Percentiles rank a stretch among this genome's conserved stretches.
Evolutionary conservation across 2,329 filamentous ascomycete genomes (phyloP).

Genomic region (Epicoccum sorghinum): DNA sequence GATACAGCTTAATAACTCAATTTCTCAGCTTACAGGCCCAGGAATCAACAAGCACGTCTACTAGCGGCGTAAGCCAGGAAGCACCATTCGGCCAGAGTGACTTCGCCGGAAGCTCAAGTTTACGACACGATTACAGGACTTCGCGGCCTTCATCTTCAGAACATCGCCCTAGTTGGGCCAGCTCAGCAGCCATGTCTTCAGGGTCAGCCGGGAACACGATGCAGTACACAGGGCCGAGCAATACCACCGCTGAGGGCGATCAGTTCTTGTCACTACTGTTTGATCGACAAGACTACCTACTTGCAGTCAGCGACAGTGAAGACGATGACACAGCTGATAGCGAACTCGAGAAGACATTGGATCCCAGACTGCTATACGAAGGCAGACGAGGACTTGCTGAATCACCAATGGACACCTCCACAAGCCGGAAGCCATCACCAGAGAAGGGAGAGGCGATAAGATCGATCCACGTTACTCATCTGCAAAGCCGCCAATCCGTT

Average conservation of each 20-base stretch:
- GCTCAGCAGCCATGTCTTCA: conserved; percentile 5
- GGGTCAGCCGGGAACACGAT: conserved; percentile 17
- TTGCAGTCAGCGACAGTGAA: conserved; percentile 17
- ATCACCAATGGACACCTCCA: conserved; percentile 17
- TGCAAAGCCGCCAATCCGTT: conserved; percentile 26
- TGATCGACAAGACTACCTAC: conserved; percentile 29
- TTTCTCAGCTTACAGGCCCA: conserved; percentile 23
- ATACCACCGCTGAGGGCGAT: not conserved
- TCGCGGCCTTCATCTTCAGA: conserved; percentile 18
- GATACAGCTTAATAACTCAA: conserved; percentile 19
- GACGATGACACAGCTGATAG: conserved; percentile 17
- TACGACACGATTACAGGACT: conserved; percentile 14
- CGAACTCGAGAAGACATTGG: conserved; percentile 15
- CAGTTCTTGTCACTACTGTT: conserved; percentile 26
- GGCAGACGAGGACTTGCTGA: not conserved
- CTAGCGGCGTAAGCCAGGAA: conserved; percentile 22
- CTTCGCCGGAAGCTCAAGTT: conserved; percentile 1
- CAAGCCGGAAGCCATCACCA: conserved; percentile 9
- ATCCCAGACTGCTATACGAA: conserved; percentile 20
- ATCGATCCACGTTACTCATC: conserved; percentile 27
- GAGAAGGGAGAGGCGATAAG: conserved; percentile 10
- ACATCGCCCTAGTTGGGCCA: conserved; percentile 15
- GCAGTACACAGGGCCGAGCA: conserved; percentile 2
- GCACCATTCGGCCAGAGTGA: conserved; percentile 12
- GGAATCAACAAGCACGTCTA: conserved; percentile 24